Conservation (phyloP, 495 filamentous ascomycete species). For the Annulohypoxylon nitens region DNA sequence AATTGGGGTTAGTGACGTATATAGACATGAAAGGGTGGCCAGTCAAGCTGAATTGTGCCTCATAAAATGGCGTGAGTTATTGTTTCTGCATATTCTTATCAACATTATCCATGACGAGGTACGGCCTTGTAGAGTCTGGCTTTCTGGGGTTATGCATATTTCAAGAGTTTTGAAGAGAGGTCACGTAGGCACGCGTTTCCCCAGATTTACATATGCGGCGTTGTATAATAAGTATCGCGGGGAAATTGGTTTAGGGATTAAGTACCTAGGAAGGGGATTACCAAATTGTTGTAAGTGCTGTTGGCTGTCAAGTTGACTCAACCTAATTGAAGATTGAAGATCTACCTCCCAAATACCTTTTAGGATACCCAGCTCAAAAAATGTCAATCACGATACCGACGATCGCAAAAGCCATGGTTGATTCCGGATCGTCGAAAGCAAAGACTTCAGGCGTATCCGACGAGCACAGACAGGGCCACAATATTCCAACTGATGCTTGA, state of each 20-base stretch:
- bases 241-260: conserved; percentile 5
- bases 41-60: background rate
- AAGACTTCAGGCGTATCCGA: background rate
- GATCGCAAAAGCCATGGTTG: conserved; percentile 2
- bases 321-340: background rate
- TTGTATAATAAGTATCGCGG: background rate
- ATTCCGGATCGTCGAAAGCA: background rate
- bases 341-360: background rate
- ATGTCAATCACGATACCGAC: background rate
- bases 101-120: conserved; percentile 1
- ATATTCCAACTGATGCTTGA: background rate
- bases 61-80: background rate
- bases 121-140: background rate
- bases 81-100: background rate
- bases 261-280: too few species aligned
- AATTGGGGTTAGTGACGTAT: conserved; percentile 24
- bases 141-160: background rate
- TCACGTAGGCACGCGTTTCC: background rate
- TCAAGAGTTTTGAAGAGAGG: background rate
- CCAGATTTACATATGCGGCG: background rate
- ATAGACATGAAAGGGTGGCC: background rate
- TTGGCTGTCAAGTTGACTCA: background rate
- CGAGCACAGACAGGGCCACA: background rate
- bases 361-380: background rate
- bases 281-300: background rate